phyloP scores from a whole-genome alignment of 2,329 filamentous ascomycete species.

The Ceratocystis lukuohia region DNA sequence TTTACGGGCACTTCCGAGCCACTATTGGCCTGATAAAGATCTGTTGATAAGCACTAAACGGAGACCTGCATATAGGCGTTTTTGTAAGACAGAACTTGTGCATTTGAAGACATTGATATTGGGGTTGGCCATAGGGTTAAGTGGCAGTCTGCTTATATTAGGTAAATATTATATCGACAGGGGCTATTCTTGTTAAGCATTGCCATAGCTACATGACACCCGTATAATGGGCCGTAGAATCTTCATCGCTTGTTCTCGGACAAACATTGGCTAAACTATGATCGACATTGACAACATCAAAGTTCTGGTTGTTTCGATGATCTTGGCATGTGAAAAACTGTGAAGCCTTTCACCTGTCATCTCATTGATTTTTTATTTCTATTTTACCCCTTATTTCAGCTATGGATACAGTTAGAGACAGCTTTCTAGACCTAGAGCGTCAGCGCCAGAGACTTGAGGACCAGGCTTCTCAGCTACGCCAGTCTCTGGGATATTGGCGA shows the following conservation, averaged over 20 bases:
- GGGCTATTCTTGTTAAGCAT: background rate
- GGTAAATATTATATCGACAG: background rate
- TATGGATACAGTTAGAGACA: slow-evolving; percentile 35
- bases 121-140: background rate
- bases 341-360: background rate
- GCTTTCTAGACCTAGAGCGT: slow-evolving; percentile 56
- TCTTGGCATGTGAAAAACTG: slow-evolving; percentile 3
- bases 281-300: background rate
- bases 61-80: background rate
- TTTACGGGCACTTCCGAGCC: slow-evolving; percentile 11
- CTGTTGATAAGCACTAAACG: slow-evolving; percentile 4
- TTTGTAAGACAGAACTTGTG: too few species aligned
- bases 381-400: slow-evolving; percentile 4
- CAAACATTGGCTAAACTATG: background rate
- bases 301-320: slow-evolving; percentile 7
- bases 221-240: background rate
- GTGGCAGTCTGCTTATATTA: background rate
- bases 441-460: slow-evolving; percentile 64
- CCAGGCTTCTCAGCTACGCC: slow-evolving; percentile 54
- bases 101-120: too few species aligned
- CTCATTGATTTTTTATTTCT: background rate
- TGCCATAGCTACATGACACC: background rate
- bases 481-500: slow-evolving; percentile 75
- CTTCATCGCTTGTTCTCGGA: slow-evolving; percentile 1
- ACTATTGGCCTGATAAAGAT: slow-evolving; percentile 17